Base-by-base conservation (phyloP, 2,329 filamentous ascomycete species). In the Pezicula carpinea region DNA sequence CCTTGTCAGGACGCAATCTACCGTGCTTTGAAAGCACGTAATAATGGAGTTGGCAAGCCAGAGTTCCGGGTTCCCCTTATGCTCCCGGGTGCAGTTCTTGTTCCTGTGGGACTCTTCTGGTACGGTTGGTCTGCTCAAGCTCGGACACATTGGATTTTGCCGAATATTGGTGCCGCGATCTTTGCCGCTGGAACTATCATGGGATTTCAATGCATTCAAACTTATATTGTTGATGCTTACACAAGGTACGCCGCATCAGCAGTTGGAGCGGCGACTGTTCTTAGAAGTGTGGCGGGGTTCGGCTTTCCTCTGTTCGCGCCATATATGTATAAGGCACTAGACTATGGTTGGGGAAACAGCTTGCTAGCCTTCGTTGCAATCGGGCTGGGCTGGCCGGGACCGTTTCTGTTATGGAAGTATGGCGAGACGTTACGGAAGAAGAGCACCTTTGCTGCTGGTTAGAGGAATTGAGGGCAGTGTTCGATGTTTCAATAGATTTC, bases 21-120 rank as follows among this genome's bases (percentile, higher is more conserved):
- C 36, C 33, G 33, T 6, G 36, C 32, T 10, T 42, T 60, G 7
- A 56, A 56, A 47, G 31, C 29, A 1, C 46, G 42, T 11, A 51
- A 55, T 18, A 46, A 51, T 66, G 42, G 40, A 15, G 42, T 42
- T 15, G 54, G 53, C 6, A 36, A 22, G 35, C 82, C 83, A 0
- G 83, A 87, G 53, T 82, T 77, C 57, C 76, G 83, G 8, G 68
- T 82, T 0, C 81, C 80, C 0, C 65, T 83, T 1, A 76, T 82
- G 63, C 55, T 79, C 10, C 66, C 76, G 0, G 75, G 74, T 0
- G 72, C 73, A 0, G 34, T 84, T 0, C 51, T 82, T 1, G 33
- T 83, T 0, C 81, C 81, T 0, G 65, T 82, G 8, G 72, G 75
- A 1, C 65, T 82, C 0, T 70, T 80, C 50, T 69, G 73, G 59